Base-by-base conservation (phyloP, 225 moss, liverwort and hornwort species). In the Lunularia cruciata region DNA sequence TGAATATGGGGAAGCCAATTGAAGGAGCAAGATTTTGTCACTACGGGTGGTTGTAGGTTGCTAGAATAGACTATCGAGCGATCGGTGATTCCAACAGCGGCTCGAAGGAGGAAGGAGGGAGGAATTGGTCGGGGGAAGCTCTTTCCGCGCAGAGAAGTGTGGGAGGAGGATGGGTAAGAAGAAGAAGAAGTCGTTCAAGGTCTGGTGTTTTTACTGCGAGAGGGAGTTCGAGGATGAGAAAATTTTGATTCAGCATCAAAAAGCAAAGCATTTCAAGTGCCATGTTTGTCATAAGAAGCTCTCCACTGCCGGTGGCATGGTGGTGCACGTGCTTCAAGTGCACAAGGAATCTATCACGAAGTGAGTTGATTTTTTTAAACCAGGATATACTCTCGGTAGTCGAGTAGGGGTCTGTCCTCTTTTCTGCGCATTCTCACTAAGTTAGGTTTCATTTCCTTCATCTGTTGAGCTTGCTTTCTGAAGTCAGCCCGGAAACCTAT, bases 181-280 rank as follows among this genome's bases (percentile, higher is more conserved):
- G 76, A 98, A 95, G 79, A 92, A 93, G 81, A 98, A 91, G 84
- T 48, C 83, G 20, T 84, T 83, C 60, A 98, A 91, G 86, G 98
- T 93, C 39, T 98, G 98, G 98, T 98, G 98, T 63, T 98, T 91
- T 63, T 98, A 98, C 63, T 98, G 98, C 78, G 98, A 98, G 67
- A 89, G 98, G 9, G 93, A 98, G 88, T 98, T 98, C 61, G 98
- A 98, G 77, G 98, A 98, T 47, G 98, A 98, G 86, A 98, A 98
- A 82, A 93, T 98, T 58, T 38, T 93, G 65, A 98, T 98, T 15
- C 98, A 98, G 74, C 98, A 98, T 75, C 98, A 98, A 64, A 98
- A 98, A 69, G 98, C 98, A 48, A 98, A 93, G 83, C 98, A 98
- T 53, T 98, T 98, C 67, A 98, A 98, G 77, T 98, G 98, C 37